These are phyloP conservation scores for Aulographum hederae DNA, from an alignment of 2,329 filamentous ascomycete genomes.

Conservation along the genomic window DNA sequence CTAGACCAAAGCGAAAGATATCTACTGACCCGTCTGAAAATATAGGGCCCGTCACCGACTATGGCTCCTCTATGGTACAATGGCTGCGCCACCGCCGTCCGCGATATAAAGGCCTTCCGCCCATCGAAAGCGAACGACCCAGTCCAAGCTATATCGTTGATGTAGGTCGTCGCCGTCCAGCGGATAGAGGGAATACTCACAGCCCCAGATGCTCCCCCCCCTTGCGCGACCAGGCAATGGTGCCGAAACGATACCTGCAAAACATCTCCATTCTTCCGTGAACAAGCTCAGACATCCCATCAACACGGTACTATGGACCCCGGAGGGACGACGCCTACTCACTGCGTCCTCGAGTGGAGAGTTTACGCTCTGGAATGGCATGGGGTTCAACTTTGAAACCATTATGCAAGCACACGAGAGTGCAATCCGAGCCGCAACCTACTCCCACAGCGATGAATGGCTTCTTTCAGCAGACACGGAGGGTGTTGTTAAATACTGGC, in stretches of 20 bases:
- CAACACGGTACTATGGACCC: conserved; percentile 94
- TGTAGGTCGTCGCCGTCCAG: conserved; percentile 24
- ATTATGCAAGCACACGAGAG: conserved; percentile 96
- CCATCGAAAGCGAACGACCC: conserved; percentile 64
- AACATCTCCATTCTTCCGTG: conserved; percentile 90
- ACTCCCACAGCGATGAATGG: conserved; percentile 95
- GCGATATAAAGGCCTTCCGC: conserved; percentile 44
- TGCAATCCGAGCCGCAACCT: conserved; percentile 64
- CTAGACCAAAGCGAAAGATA: too few relatives aligned
- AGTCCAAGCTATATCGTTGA: conserved; percentile 81
- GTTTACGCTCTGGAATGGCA: conserved; percentile 97
- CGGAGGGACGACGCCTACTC: conserved; percentile 76
- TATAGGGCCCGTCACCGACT: conserved; percentile 76
- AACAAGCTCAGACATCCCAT: conserved; percentile 98
- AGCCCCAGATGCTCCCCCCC: conserved; percentile 42
- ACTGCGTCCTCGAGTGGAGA: conserved; percentile 93
- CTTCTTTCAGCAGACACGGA: conserved; percentile 89
- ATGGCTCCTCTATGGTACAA: conserved; percentile 74
- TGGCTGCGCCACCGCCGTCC: conserved; percentile 76
- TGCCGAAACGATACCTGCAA: conserved; percentile 79
- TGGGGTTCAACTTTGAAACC: conserved; percentile 97
- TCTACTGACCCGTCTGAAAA: not conserved
- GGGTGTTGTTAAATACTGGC: conserved; percentile 94
- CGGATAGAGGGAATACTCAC: not conserved
- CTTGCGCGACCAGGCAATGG: conserved; percentile 54